These are phyloP conservation scores for Blastosporella zonata DNA, from an alignment of 1,284 basidiomycete genomes.

Conservation along the genomic window DNA sequence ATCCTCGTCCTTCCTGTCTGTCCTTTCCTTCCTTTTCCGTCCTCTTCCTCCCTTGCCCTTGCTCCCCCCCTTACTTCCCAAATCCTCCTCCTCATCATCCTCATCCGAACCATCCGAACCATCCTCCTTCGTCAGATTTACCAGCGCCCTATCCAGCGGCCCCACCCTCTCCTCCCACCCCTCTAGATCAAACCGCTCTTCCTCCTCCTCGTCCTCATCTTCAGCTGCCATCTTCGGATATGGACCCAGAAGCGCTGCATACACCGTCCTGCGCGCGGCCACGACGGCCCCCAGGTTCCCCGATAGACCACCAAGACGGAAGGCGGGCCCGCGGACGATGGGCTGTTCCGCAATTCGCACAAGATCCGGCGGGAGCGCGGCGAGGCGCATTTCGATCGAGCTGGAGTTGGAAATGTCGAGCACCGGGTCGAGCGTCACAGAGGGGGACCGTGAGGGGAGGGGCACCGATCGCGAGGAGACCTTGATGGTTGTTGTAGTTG, in stretches of 20 bases:
- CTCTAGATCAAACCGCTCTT: not conserved
- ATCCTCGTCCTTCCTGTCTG: not conserved
- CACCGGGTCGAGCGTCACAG: not conserved
- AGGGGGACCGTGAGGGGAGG: not conserved
- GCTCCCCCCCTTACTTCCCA: not conserved
- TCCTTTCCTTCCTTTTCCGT: not conserved
- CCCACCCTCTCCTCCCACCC: not conserved
- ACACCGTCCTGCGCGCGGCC: conserved; percentile 39
- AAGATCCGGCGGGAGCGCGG: conserved; percentile 32
- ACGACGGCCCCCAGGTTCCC: conserved; percentile 45
- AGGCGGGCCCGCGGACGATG: conserved; percentile 41
- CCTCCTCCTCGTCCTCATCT: not conserved
- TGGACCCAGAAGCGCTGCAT: conserved; percentile 11
- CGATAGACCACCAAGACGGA: conserved; percentile 34
- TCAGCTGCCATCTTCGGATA: too few relatives aligned
- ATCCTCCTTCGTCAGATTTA: not conserved
- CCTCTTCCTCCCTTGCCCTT: not conserved
- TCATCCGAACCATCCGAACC: not conserved
- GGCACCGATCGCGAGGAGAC: too few relatives aligned
- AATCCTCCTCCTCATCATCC: not conserved
- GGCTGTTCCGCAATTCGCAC: conserved; percentile 43
- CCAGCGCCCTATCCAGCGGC: not conserved
- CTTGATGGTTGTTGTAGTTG: not conserved
- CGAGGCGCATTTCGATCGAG: not conserved
- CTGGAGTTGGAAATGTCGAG: not conserved